phyloP scores from a whole-genome alignment of 371 early-diverging fungal species.

The Enterospora canceri region DNA sequence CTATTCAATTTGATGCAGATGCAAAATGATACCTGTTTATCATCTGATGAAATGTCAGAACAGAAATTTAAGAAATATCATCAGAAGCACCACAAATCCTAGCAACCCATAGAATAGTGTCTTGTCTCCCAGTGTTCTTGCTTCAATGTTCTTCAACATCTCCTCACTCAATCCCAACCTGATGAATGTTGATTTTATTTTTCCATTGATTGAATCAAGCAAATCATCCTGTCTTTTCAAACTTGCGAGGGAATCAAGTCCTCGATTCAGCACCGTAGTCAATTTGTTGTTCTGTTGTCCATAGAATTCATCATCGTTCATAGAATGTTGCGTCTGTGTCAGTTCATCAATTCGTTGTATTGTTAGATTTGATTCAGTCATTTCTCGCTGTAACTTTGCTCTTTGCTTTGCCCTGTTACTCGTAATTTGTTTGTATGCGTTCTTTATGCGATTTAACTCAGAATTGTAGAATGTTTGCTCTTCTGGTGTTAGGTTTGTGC shows the following conservation, averaged over 20 bases:
- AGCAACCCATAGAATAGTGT: constrained; percentile 31
- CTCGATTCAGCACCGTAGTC: constrained; percentile 23
- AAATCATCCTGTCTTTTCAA: constrained; percentile 35
- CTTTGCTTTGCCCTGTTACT: constrained; percentile 8
- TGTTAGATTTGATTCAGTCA: constrained; percentile 10
- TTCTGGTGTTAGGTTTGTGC: not conserved
- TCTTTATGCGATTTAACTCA: constrained; percentile 13
- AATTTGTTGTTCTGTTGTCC: constrained; percentile 26
- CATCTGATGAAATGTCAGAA: constrained; percentile 27
- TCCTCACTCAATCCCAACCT: constrained; percentile 38
- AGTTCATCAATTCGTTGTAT: constrained; percentile 8
- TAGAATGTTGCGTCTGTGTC: not conserved
- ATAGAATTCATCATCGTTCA: constrained; percentile 26
- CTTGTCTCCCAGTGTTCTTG: constrained; percentile 41
- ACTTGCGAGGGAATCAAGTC: constrained; percentile 32
- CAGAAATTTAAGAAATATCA: constrained; percentile 46
- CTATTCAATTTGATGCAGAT: no score
- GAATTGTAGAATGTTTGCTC: not conserved
- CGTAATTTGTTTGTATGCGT: constrained; percentile 7
- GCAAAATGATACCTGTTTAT: no score
- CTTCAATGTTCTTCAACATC: constrained; percentile 32
- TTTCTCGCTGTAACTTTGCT: constrained; percentile 16
- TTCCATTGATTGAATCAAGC: constrained; percentile 33
- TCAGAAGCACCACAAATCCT: constrained; percentile 28
- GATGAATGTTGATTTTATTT: constrained; percentile 23